phyloP scores from a whole-genome alignment of 1,284 basidiomycete species.

The Omphalotus olearius region DNA sequence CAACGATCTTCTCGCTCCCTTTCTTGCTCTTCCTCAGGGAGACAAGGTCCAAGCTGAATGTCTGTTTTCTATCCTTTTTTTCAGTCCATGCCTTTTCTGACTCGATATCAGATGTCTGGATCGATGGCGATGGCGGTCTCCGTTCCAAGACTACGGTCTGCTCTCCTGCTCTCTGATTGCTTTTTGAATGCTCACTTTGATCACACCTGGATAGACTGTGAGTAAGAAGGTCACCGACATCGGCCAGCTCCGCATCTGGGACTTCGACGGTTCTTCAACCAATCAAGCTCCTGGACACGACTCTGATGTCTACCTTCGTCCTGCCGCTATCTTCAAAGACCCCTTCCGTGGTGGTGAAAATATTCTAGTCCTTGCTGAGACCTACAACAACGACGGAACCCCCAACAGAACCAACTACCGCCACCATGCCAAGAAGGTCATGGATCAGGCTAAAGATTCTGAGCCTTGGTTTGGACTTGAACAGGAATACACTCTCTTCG shows the following conservation, averaged over 20 bases:
- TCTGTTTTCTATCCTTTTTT: conserved; percentile 35
- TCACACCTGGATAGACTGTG: conserved; percentile 60
- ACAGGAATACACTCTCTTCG: conserved; percentile 99
- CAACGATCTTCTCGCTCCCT: conserved; percentile 69
- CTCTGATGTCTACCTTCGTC: conserved; percentile 98
- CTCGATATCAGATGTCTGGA: conserved; percentile 79
- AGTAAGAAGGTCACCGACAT: conserved; percentile 82
- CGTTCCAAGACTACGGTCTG: conserved; percentile 90
- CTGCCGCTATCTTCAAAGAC: conserved; percentile 96
- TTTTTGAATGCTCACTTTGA: conserved; percentile 7
- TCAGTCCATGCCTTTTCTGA: conserved; percentile 2
- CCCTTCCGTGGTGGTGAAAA: conserved; percentile 99
- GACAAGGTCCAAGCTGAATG: conserved; percentile 91
- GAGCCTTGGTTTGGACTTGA: conserved; percentile 98
- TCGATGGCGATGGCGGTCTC: conserved; percentile 88
- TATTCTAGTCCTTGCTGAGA: conserved; percentile 95
- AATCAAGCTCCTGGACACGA: conserved; percentile 93
- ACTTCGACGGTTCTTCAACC: conserved; percentile 98
- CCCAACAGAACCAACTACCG: conserved; percentile 98
- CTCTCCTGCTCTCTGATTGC: conserved; percentile 1
- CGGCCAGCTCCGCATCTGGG: conserved; percentile 90
- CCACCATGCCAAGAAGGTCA: conserved; percentile 86
- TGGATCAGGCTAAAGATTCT: conserved; percentile 83
- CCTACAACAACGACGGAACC: conserved; percentile 98
- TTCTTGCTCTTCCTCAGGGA: conserved; percentile 82